Evolutionary conservation across 805 yeast genomes (phyloP), one percentile per base, ranked within the genome.

Genomic region (Wickerhamomyces bovis): DNA sequence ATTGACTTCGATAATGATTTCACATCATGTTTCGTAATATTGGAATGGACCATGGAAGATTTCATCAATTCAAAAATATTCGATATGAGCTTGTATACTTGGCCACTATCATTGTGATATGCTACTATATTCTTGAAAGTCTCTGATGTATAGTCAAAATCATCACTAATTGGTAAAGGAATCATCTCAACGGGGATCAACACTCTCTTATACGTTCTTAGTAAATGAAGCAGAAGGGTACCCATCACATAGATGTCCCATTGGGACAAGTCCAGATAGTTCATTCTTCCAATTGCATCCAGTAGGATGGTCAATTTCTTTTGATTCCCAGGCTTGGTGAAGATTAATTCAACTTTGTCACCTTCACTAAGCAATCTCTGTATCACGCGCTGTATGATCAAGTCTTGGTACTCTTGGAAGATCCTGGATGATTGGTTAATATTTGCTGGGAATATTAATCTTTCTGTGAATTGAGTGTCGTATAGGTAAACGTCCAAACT

Each of bases 401-500:
- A 52, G 43, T 62, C 60, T 46, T 73, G 67, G 57, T 66, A 75
- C 8, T 60, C 60, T 25, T 56, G 60, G 55, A 62, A 69, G 39
- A 60, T 64, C 11, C 39, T 41, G 33, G 61, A 53, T 36, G 23
- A 62, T 54, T 45, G 50, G 63, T 55, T 70, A 56, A 25, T 66
- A 46, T 30, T 65, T 56, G 55, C 59, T 43, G 81, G 83, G 3
- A 80, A 64, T 3, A 73, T 67, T 31, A 83, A 73, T 41, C 58
- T 64, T n/a, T 70, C 74, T 44, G 71, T 72, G 38, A 78, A 70
- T 45, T 75, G 73, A 48, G 74, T 73, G 54, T 88, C 85, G 57
- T 83, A 81, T 38, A 82, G 66, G 61, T 88, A 89, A 6, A 88
- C 85, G 42, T 80, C 77, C 38, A 90, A 72, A 2, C 90, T 82